Evolutionary conservation across 2,329 filamentous ascomycete species (phyloP).

Genomic region (Fusarium domesticum): DNA sequence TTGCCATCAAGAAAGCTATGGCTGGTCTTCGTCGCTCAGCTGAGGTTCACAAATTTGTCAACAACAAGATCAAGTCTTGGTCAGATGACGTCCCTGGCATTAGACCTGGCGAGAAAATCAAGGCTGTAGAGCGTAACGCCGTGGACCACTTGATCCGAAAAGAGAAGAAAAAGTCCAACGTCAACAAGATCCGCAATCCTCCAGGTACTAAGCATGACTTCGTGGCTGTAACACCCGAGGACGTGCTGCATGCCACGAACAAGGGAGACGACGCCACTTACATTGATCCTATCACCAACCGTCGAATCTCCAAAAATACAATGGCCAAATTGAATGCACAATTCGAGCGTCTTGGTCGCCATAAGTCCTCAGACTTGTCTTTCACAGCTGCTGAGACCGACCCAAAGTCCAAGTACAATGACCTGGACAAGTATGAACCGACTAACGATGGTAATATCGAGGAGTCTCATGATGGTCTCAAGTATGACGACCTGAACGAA

Average conservation of each 20-base stretch:
- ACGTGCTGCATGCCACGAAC: conserved; percentile 27
- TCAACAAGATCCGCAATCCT: conserved; percentile 30
- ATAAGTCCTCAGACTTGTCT: conserved; percentile 32
- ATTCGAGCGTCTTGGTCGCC: conserved; percentile 37
- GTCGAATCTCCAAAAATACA: conserved; percentile 39
- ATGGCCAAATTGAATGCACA: conserved; percentile 18
- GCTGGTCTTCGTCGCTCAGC: conserved; percentile 37
- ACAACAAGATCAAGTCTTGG: conserved; percentile 36
- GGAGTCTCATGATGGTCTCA: conserved; percentile 9
- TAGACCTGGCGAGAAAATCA: conserved; percentile 42
- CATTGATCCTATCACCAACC: conserved; percentile 60
- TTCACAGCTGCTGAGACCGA: conserved; percentile 18
- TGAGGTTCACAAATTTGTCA: conserved; percentile 36
- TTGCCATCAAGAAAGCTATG: conserved; percentile 41
- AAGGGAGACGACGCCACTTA: conserved; percentile 12
- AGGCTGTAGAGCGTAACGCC: conserved; percentile 44
- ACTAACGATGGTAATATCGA: conserved; percentile 27
- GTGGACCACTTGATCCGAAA: conserved; percentile 44
- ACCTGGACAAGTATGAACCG: conserved; percentile 38
- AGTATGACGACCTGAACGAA: conserved; percentile 35
- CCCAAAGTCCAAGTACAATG: conserved; percentile 32
- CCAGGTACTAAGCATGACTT: conserved; percentile 37
- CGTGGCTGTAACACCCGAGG: conserved; percentile 19
- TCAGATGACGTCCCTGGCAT: conserved; percentile 37
- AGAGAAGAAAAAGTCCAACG: conserved; percentile 16